Evolutionary conservation across 108 stramenopile genomes (phyloP).

Genomic region (Nitzschia putrida): DNA sequence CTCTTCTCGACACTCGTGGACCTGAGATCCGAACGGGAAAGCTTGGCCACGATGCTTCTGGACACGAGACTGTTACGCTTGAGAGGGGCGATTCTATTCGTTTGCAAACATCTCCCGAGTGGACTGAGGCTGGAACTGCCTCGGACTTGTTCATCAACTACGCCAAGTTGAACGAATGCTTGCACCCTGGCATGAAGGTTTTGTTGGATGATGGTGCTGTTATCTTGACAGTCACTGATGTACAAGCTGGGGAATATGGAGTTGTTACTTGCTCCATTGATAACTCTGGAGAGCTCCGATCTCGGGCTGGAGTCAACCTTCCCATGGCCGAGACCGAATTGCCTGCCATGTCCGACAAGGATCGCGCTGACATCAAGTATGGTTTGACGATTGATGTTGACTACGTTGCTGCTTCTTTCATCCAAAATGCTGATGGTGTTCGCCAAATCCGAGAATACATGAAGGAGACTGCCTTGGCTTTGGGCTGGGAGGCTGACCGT

Average conservation of each 20-base stretch:
- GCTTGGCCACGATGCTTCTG: constrained; percentile 68
- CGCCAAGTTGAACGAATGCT: constrained; percentile 52
- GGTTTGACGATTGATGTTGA: constrained; percentile 90
- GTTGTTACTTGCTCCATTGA: constrained; percentile 67
- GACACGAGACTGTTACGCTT: constrained; percentile 73
- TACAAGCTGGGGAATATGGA: constrained; percentile 54
- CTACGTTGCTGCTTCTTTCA: constrained; percentile 89
- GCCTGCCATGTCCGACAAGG: constrained; percentile 89
- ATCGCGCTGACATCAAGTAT: constrained; percentile 84
- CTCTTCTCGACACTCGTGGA: constrained; percentile 91
- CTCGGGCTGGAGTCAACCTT: constrained; percentile 96
- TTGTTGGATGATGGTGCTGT: constrained; percentile 96
- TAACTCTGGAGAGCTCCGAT: constrained; percentile 83
- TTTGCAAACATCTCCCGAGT: constrained; percentile 59
- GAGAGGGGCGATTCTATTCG: constrained; percentile 61
- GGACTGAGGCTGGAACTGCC: constrained; percentile 58
- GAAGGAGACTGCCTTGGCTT: constrained; percentile 67
- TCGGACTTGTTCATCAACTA: constrained; percentile 83
- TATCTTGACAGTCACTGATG: constrained; percentile 76
- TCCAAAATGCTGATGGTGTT: constrained; percentile 84
- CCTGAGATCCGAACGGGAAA: constrained; percentile 93
- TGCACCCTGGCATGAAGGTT: constrained; percentile 85
- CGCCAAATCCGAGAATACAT: constrained; percentile 82
- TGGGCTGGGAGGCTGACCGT: constrained; percentile 58
- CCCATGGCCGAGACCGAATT: constrained; percentile 92